Evolutionary conservation across 495 filamentous ascomycete genomes (phyloP), one percentile per base, ranked within the genome.

Genomic region (Penicilliopsis zonata): DNA sequence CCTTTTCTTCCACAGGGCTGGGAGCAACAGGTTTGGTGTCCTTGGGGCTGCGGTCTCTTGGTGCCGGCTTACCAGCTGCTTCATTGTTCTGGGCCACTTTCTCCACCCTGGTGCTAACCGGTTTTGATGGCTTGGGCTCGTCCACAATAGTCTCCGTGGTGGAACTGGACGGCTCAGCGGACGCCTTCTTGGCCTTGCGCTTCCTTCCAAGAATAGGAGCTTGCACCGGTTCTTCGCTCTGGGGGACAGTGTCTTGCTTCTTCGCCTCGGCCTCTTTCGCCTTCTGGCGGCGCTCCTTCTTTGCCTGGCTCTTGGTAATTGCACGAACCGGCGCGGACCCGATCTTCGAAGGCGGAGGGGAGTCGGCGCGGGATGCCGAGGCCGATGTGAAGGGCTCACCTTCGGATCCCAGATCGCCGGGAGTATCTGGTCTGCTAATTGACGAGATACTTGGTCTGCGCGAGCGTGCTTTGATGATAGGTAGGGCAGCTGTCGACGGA

Each of bases 281-380:
- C 30, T 71, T 67, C 42, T 74, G 69, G 43, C 69, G 59, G 28
- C 86, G 66, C 42, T 93, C 82, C 52, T 93, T 95, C 53, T 88
- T 92, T 39, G 76, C 67, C 45, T 92, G 84, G 42, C 76, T 88
- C 65, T 96, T 98, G 10, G 85, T 86, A 44, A 83, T 82, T n/a
- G 68, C 55, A 23, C 82, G 68, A 0, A 84, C 67, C 15, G 86
- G 80, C 1, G 85, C 83, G 22, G 78, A 76, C 22, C 85, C 84
- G 28, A 88, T 70, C 42, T 70, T 82, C 15, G 61, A 57, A 0
- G 82, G 78, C 5, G 82, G 86, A n/a, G 86, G 86, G 9, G 86
- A 93, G 47, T 71, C 86, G 5, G 85, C 76, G 24, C 86, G 72
- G n/a, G 87, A 94, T 12, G 80, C 64, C 3, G 85, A 85, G 1